These are phyloP conservation scores for Naganishia vaughanmartiniae DNA, from an alignment of 768 basidiomycete genomes.

Conservation along the genomic window DNA sequence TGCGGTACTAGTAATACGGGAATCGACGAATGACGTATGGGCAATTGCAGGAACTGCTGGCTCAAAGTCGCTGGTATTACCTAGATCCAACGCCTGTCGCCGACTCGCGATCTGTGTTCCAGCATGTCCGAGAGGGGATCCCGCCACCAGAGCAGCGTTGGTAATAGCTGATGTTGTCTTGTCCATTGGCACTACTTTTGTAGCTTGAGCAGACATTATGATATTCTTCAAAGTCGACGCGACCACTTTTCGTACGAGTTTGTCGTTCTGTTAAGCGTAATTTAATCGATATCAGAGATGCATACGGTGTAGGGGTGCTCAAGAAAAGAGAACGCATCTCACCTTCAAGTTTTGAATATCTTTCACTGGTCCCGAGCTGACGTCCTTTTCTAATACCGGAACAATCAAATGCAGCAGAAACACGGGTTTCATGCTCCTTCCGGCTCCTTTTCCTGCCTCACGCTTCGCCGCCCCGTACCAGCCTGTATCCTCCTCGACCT, in stretches of 20 bases:
- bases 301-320: too few species aligned
- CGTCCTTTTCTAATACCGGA: background rate
- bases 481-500: background rate
- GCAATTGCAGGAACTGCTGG: too few species aligned
- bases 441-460: background rate
- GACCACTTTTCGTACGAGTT: background rate
- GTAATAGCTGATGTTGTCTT: too few species aligned
- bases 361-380: background rate
- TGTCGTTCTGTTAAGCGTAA: background rate
- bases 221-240: background rate
- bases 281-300: background rate
- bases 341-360: background rate
- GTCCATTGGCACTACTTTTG: background rate
- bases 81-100: background rate
- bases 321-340: too few species aligned
- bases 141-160: background rate
- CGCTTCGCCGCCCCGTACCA: background rate
- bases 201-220: background rate
- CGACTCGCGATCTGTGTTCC: background rate
- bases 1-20: background rate
- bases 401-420: conserved; percentile 14
- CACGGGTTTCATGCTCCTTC: conserved; percentile 8
- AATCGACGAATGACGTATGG: background rate
- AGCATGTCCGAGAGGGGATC: background rate
- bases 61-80: background rate